phyloP scores from a whole-genome alignment of 1,284 basidiomycete genomes.

The Wallemia mellicola region DNA sequence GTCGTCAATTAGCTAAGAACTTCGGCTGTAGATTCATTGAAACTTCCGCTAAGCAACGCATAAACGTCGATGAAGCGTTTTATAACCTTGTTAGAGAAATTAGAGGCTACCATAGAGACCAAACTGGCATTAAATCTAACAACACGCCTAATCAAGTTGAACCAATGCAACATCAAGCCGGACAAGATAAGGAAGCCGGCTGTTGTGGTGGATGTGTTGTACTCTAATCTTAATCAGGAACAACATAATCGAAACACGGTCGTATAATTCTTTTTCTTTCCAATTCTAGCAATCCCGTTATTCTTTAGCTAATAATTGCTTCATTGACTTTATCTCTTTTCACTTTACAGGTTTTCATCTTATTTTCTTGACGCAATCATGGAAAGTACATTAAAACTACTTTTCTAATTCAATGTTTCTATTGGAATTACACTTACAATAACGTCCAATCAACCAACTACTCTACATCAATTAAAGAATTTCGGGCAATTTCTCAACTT shows the following conservation, averaged over 20 bases:
- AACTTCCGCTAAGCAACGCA: conserved; percentile 90
- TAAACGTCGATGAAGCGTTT: conserved; percentile 99
- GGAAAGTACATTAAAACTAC: too few relatives aligned
- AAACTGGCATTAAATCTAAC: conserved; percentile 10
- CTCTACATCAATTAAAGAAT: too few relatives aligned
- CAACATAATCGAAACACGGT: not conserved
- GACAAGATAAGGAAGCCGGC: conserved; percentile 21
- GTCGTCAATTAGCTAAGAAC: conserved; percentile 80
- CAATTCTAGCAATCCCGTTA: too few relatives aligned
- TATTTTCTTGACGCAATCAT: too few relatives aligned
- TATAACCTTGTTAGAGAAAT: conserved; percentile 87
- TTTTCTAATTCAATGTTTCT: too few relatives aligned
- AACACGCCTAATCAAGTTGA: conserved; percentile 5
- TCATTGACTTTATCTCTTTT: not conserved
- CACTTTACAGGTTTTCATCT: not conserved
- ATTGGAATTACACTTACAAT: not conserved
- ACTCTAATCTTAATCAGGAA: conserved; percentile 15
- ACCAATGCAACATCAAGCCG: conserved; percentile 22
- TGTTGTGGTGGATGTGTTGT: conserved; percentile 48
- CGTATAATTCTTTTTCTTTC: too few relatives aligned
- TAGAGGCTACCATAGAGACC: conserved; percentile 73
- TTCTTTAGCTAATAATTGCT: too few relatives aligned
- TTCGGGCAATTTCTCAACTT: not conserved
- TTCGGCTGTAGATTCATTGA: conserved; percentile 95
- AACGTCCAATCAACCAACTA: not conserved